phyloP scores from a whole-genome alignment of 176 grass and related monocot species.

The Dactylis glomerata region DNA sequence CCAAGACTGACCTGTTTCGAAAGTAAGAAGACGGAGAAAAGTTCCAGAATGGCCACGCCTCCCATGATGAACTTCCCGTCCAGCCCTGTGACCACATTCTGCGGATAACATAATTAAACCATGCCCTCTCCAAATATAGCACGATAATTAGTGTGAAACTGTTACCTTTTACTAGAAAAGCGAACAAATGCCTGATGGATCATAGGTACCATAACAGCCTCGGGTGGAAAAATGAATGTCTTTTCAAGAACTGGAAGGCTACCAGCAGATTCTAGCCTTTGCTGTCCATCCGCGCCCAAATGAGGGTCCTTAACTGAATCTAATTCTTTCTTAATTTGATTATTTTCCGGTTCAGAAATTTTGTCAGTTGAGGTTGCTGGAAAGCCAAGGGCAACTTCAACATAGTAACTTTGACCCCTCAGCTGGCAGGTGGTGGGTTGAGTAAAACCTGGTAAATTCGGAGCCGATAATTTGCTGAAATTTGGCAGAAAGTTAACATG shows the following conservation, averaged over 20 bases:
- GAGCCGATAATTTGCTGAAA: slow-evolving; percentile 70
- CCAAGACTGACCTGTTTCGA: slow-evolving; percentile 65
- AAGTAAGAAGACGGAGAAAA: slow-evolving; percentile 78
- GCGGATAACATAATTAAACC: slow-evolving; percentile 38
- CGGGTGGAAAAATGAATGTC: slow-evolving; percentile 85
- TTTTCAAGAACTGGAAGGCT: slow-evolving; percentile 66
- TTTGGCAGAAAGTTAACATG: slow-evolving; percentile 42
- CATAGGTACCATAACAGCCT: slow-evolving; percentile 87
- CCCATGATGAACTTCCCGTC: slow-evolving; percentile 57
- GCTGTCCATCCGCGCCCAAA: slow-evolving; percentile 25
- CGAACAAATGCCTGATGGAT: slow-evolving; percentile 85
- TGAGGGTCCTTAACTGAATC: slow-evolving; percentile 40
- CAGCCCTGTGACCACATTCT: slow-evolving; percentile 76
- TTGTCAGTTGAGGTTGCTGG: slow-evolving; percentile 40
- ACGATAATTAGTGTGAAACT: slow-evolving; percentile 24
- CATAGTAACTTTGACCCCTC: slow-evolving; percentile 88
- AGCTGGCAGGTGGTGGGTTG: slow-evolving; percentile 61
- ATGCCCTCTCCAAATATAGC: slow-evolving; percentile 8
- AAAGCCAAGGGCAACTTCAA: slow-evolving; percentile 89
- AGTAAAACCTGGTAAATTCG: slow-evolving; percentile 56
- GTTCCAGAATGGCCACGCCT: slow-evolving; percentile 95
- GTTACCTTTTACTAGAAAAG: slow-evolving; percentile 84
- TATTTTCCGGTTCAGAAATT: slow-evolving; percentile 37
- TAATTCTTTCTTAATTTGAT: slow-evolving; percentile 42
- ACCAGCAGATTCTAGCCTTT: slow-evolving; percentile 47